Evolutionary conservation across 2,329 filamentous ascomycete species (phyloP).

Genomic region (Alternaria panax): DNA sequence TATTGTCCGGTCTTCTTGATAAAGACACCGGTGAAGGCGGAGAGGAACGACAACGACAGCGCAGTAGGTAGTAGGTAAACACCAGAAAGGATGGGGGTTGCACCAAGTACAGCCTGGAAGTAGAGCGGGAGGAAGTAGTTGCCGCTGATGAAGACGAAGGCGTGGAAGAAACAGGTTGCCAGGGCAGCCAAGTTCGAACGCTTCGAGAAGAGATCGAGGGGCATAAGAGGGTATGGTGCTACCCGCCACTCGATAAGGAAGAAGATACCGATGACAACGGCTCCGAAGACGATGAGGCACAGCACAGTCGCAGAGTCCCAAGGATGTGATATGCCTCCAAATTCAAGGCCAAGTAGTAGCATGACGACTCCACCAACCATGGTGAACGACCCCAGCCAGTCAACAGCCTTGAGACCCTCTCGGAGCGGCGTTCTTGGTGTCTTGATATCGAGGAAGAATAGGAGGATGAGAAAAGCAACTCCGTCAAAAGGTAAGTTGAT

Average conservation of each 20-base stretch:
- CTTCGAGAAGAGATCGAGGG: constrained; percentile 72
- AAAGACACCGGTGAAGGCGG: constrained; percentile 63
- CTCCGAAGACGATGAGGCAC: constrained; percentile 78
- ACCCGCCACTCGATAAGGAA: constrained; percentile 75
- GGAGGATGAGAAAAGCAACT: constrained; percentile 62
- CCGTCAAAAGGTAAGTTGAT: constrained; percentile 72
- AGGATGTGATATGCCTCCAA: constrained; percentile 76
- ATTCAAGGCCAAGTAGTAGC: constrained; percentile 85
- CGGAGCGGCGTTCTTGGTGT: constrained; percentile 69
- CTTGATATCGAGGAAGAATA: constrained; percentile 71
- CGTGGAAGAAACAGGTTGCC: constrained; percentile 73
- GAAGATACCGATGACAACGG: constrained; percentile 70
- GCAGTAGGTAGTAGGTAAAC: constrained; percentile 77
- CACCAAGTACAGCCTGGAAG: constrained; percentile 77
- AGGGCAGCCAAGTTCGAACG: constrained; percentile 72
- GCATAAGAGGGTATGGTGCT: constrained; percentile 80
- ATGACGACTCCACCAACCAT: constrained; percentile 83
- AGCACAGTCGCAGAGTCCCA: constrained; percentile 79
- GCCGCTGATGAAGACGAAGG: constrained; percentile 77
- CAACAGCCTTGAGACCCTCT: constrained; percentile 69
- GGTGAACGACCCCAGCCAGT: constrained; percentile 69
- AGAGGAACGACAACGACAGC: constrained; percentile 70
- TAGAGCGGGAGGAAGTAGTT: constrained; percentile 86
- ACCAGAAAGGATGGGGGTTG: constrained; percentile 73
- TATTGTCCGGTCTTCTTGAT: constrained; percentile 58